Conservation (phyloP, 169 alveolate species). For the Eimeria acervulina region DNA sequence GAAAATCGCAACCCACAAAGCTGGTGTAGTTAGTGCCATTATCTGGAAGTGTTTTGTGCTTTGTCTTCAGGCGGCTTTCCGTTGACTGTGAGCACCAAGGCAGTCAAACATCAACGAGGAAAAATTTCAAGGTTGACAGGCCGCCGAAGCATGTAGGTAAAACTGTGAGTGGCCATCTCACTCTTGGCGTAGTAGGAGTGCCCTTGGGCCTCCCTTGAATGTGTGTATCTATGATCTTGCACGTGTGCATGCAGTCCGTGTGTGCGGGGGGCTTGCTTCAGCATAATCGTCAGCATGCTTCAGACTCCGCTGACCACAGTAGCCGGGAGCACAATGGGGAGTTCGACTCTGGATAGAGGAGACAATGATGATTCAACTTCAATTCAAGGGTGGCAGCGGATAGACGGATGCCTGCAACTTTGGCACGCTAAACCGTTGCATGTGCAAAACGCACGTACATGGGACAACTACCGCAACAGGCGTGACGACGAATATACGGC, state of each 20-base stretch:
- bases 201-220: background rate
- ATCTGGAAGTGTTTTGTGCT: background rate
- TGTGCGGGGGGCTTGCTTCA: slow-evolving; percentile 24
- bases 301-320: slow-evolving; percentile 23
- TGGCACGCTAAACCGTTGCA: background rate
- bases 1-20: background rate
- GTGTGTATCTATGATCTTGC: no score
- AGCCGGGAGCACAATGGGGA: slow-evolving; percentile 17
- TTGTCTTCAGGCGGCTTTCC: slow-evolving; percentile 71
- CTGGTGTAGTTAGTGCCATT: background rate
- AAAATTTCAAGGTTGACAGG: slow-evolving; percentile 36
- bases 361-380: background rate
- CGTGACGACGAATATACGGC: background rate
- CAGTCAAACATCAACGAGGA: slow-evolving; percentile 51
- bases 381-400: background rate
- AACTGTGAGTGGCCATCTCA: background rate
- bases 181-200: background rate
- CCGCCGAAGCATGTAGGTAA: slow-evolving; percentile 30
- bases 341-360: slow-evolving; percentile 16
- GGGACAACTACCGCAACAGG: slow-evolving; percentile 19
- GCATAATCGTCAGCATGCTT: slow-evolving; percentile 22
- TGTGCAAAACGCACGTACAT: background rate
- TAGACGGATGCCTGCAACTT: background rate
- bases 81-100: slow-evolving; percentile 80
- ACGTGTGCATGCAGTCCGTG: background rate